Evolutionary conservation across 352 stramenopile genomes (phyloP), one percentile per base, ranked within the genome.

Genomic region (Pelagophyceae sp.): DNA sequence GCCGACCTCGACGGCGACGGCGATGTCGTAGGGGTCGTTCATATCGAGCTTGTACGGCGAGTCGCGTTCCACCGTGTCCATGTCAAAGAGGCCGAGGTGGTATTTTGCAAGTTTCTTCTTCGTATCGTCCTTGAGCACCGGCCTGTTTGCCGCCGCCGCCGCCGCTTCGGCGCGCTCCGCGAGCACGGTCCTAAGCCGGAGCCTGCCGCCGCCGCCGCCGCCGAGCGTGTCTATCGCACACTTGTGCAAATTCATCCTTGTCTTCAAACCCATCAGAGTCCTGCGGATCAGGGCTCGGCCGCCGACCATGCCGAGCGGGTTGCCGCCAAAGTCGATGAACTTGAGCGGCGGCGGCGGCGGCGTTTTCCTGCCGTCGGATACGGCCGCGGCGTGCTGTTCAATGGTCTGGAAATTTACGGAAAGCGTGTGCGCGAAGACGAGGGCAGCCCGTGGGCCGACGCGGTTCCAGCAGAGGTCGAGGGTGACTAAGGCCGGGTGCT

Each of bases 391-490:
- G 11, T 11, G 11, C 45, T 11, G 23, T n/a, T n/a, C n/a, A n/a
- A n/a, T n/a, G n/a, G n/a, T n/a, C n/a, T n/a, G n/a, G n/a, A n/a
- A n/a, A 27, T 67, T n/a, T 33, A 27, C 29, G 6, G 23, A 67
- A 6, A 67, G 58, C 5, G 58, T 17, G 27, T 67, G 58, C 5
- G 58, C 58, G 58, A 67, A 67, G 29, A 67, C 58, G 23, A 67
- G 29, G 58, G 58, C 58, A 11, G 58, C 15, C 27, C 27, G 11
- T 15, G 23, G 23, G 23, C 23, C 29, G 58, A 67, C 23, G 15
- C 27, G 11, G 29, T 67, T 67, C 58, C 58, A 67, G 58, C 15
- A 11, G 58, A 67, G 58, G 58, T 67, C 58, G 58, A 67, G 58
- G 23, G 58, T 31, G 11, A 17, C 27, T 6, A 67, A 33, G 11